Percentiles rank a stretch among this genome's conserved stretches.
Conservation (phyloP, 208 protist genomes). For the Crithidia brevicula region DNA sequence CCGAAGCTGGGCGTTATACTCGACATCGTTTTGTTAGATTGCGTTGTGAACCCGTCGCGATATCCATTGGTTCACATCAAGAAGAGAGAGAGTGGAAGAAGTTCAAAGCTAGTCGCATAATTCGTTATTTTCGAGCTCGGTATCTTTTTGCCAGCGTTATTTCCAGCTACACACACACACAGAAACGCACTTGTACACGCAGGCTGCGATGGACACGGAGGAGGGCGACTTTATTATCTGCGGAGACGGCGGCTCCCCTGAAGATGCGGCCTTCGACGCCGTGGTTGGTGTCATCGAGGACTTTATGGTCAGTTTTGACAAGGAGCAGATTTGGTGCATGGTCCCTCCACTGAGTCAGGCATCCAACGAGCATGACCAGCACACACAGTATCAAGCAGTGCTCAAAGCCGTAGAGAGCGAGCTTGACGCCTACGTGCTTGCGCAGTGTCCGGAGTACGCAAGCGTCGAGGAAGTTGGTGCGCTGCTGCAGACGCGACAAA, state of each 20-base stretch:
- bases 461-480: slow-evolving; percentile 33
- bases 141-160: no score
- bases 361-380: slow-evolving; percentile 62
- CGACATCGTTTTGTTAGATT: no score
- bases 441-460: slow-evolving; percentile 28
- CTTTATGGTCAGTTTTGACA: slow-evolving; percentile 86
- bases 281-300: slow-evolving; percentile 84
- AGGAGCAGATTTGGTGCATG: slow-evolving; percentile 32
- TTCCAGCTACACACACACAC: neutral
- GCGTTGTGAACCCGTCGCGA: no score
- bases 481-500: slow-evolving; percentile 60
- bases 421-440: slow-evolving; percentile 63
- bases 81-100: no score
- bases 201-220: slow-evolving; percentile 63
- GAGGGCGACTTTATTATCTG: slow-evolving; percentile 79
- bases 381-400: slow-evolving; percentile 59
- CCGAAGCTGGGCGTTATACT: no score
- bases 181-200: neutral
- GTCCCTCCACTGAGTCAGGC: slow-evolving; percentile 55
- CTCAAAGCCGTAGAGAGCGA: slow-evolving; percentile 55
- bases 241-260: slow-evolving; percentile 52
- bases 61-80: no score
- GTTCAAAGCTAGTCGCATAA: no score
- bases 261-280: slow-evolving; percentile 73
- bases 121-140: no score